phyloP scores from a whole-genome alignment of 257 asterid genomes.

The Rubia yunnanensis region DNA sequence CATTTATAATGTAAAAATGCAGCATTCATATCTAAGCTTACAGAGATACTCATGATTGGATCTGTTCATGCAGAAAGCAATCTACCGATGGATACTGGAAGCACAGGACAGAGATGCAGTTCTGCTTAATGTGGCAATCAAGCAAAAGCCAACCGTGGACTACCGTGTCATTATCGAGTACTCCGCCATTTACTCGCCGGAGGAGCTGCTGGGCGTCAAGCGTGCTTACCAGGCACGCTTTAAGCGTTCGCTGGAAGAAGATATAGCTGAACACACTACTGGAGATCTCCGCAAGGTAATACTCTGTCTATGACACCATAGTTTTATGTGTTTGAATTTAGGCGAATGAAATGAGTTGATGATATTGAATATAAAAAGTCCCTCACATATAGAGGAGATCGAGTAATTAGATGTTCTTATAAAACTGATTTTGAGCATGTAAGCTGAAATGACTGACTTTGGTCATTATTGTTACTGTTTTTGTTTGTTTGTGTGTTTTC shows the following conservation, averaged over 20 bases:
- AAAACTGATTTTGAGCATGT: background rate
- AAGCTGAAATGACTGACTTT: background rate
- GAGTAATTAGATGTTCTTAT: background rate
- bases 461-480: background rate
- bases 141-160: conserved; percentile 27
- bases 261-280: conserved; percentile 45
- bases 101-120: conserved; percentile 68
- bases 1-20: background rate
- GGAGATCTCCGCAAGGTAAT: conserved; percentile 53
- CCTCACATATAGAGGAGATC: too few relatives aligned
- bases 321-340: too few relatives aligned
- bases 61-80: conserved; percentile 36
- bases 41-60: background rate
- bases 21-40: background rate
- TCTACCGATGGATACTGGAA: conserved; percentile 67
- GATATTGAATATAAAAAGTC: too few relatives aligned
- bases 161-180: conserved; percentile 41
- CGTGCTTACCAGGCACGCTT: conserved; percentile 59
- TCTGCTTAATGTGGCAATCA: conserved; percentile 44
- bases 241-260: conserved; percentile 69
- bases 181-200: conserved; percentile 40
- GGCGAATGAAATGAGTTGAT: too few relatives aligned
- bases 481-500: background rate
- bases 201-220: conserved; percentile 46
- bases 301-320: too few relatives aligned